Percentiles rank a stretch among this genome's conserved stretches.
phyloP scores from a whole-genome alignment of 1,139 yeast genomes.

The Hanseniaspora sp. region DNA sequence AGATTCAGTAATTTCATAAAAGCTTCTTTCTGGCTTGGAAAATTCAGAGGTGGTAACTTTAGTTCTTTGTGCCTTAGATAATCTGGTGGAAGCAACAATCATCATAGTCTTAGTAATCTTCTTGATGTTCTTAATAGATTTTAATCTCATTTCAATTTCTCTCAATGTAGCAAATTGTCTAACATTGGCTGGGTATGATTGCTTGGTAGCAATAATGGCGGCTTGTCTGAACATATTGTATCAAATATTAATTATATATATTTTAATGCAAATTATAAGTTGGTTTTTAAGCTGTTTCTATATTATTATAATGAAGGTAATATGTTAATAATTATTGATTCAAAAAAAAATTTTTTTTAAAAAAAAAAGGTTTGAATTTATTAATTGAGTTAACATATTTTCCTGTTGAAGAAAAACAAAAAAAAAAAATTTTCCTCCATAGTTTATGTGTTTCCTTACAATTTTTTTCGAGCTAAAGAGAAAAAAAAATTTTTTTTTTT shows the following conservation, averaged over 20 bases:
- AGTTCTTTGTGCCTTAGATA: conserved; percentile 91
- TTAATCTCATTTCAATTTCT: conserved; percentile 95
- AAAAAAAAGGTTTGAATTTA: background rate
- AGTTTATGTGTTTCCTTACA: too few relatives aligned
- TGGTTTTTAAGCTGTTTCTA: background rate
- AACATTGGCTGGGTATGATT: conserved; percentile 5
- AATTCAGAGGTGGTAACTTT: conserved; percentile 82
- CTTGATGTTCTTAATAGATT: conserved; percentile 96
- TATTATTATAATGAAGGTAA: background rate
- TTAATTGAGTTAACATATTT: too few relatives aligned
- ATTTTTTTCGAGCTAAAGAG: too few relatives aligned
- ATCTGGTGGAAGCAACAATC: conserved; percentile 96
- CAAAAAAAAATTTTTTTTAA: too few relatives aligned
- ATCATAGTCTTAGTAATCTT: conserved; percentile 99
- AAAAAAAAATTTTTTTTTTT: background rate
- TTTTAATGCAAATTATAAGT: background rate
- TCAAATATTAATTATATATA: background rate
- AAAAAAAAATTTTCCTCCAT: too few relatives aligned
- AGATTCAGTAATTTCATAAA: conserved; percentile 83
- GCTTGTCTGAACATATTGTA: conserved; percentile 15
- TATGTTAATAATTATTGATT: too few relatives aligned
- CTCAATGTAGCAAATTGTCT: conserved; percentile 97
- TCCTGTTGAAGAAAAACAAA: too few relatives aligned
- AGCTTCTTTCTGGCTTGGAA: conserved; percentile 68
- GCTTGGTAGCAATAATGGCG: conserved; percentile 7